phyloP scores from a whole-genome alignment of 805 yeast genomes.

The Candida lessepsii region DNA sequence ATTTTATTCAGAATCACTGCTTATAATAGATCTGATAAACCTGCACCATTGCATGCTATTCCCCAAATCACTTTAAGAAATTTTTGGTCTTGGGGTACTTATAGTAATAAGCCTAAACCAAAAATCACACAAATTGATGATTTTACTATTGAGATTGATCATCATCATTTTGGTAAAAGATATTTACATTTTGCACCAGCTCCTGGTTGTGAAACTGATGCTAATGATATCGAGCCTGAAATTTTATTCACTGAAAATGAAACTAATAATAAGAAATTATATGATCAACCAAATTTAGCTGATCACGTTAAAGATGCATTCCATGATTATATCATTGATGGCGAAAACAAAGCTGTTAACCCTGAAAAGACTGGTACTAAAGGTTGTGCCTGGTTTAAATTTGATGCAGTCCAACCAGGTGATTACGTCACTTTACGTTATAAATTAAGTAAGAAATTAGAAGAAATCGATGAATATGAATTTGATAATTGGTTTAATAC shows the following conservation, averaged over 20 bases:
- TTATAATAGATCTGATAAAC: conserved; percentile 73
- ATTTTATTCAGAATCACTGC: conserved; percentile 83
- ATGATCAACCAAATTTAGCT: conserved; percentile 55
- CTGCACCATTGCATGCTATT: conserved; percentile 85
- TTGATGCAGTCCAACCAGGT: conserved; percentile 80
- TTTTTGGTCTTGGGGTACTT: conserved; percentile 89
- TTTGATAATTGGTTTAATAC: conserved; percentile 67
- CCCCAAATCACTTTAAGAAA: conserved; percentile 86
- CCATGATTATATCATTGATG: conserved; percentile 76
- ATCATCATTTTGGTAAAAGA: conserved; percentile 68
- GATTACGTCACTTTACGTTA: conserved; percentile 85
- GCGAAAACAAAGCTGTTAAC: conserved; percentile 58
- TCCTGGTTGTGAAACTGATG: conserved; percentile 62
- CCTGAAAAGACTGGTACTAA: conserved; percentile 77
- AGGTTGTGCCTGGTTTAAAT: conserved; percentile 78
- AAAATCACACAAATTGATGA: conserved; percentile 37
- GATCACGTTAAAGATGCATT: conserved; percentile 83
- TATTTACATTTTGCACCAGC: conserved; percentile 74
- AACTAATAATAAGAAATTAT: conserved; percentile 70
- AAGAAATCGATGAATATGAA: conserved; percentile 65
- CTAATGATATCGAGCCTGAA: conserved; percentile 70
- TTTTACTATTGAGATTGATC: conserved; percentile 57
- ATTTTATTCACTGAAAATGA: conserved; percentile 87
- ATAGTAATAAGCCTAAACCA: conserved; percentile 53
- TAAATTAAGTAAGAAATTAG: conserved; percentile 49